Evolutionary conservation across 441 rosid species (phyloP), one percentile per base, ranked within the genome.

Genomic region (Arabidopsis lyrata): DNA sequence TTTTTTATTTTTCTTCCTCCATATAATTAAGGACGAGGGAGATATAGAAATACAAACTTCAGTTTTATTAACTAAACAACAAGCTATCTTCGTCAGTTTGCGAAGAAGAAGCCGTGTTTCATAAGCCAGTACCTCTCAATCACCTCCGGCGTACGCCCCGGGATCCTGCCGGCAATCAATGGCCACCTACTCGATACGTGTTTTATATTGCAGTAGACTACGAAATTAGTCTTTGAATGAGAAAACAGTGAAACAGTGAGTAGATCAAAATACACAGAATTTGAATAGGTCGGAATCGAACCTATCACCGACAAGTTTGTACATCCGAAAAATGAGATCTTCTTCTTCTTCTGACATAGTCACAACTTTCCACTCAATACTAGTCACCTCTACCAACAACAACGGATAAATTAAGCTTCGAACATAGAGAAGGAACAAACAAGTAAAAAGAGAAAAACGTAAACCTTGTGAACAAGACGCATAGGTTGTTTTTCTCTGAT

Each of bases 321-420:
- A 38, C 75, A 71, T 71, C 27, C 75, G 57, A 7, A 8, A 35
- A 45, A 71, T 72, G 20, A 72, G 55, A n/a, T 60, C 61, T 14
- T 62, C 68, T 49, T 71, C 75, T 49, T 71, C 60, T 50, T 71
- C 32, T 0, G 75, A 71, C 97, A 91, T 89, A 50, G 70, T 84
- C 52, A 89, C 85, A 83, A 77, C 81, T 49, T 85, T 86, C 95
- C 95, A 91, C 42, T 84, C 90, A 5, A 77, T 78, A 64, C 95
- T 91, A 87, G 91, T 89, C 47, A 89, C 97, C 75, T 91, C 95
- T 88, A 5, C 18, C 1, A 42, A 56, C 53, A 16, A 34, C 14
- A 36, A 49, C 5, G 1, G 1, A 27, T 5, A 2, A 45, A 1
- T 48, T 11, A 73, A 42, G 18, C 63, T 58, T 18, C 27, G 1